Evolutionary conservation across 139 green algal species (phyloP).

Genomic region (Pseudopediastrum boryanum): DNA sequence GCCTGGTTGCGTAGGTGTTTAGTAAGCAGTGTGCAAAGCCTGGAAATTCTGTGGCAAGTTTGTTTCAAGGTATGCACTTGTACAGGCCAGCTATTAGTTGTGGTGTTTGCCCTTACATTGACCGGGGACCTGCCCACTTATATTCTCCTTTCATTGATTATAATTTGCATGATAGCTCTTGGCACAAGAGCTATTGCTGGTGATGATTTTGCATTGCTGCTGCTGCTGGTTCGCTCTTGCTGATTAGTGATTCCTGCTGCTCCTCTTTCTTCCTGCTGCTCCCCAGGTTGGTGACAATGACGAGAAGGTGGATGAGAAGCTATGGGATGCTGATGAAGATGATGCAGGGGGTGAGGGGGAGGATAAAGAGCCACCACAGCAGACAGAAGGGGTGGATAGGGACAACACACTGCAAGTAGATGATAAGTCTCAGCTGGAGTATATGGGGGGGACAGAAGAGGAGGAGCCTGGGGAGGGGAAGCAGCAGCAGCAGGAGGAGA

Average conservation of each 20-base stretch:
- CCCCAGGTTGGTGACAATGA: slow-evolving; percentile 58
- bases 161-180: no score
- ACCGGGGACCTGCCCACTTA: no score
- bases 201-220: no score
- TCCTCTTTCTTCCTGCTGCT: neutral
- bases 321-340: slow-evolving; percentile 84
- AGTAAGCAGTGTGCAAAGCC: no score
- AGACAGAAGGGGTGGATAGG: slow-evolving; percentile 74
- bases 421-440: slow-evolving; percentile 79
- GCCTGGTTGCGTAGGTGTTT: no score
- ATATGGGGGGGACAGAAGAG: slow-evolving; percentile 49
- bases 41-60: no score
- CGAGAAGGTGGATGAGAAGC: slow-evolving; percentile 89
- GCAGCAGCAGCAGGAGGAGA: slow-evolving; percentile 41
- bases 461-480: slow-evolving; percentile 39
- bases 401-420: slow-evolving; percentile 65
- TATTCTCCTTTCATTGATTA: no score
- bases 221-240: no score
- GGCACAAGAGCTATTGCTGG: no score
- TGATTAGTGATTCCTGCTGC: neutral
- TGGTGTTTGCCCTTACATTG: no score
- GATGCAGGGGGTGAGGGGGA: slow-evolving; percentile 40
- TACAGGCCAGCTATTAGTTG: no score
- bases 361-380: slow-evolving; percentile 51
- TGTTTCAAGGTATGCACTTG: no score